Evolutionary conservation across 2,329 filamentous ascomycete species (phyloP), one percentile per base, ranked within the genome.

Genomic region (Cytospora schulzeri): DNA sequence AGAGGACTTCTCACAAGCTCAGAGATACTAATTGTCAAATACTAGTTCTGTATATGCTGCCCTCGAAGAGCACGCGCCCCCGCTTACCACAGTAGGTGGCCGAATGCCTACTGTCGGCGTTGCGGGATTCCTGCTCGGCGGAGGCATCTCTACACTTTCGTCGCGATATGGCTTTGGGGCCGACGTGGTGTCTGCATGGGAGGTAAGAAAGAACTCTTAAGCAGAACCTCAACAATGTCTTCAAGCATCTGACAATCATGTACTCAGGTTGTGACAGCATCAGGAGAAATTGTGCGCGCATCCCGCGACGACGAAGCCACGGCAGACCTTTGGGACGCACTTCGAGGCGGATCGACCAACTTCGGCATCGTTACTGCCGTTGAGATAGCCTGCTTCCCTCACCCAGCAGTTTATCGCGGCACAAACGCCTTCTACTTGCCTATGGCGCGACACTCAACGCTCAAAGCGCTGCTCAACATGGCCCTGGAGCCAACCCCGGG

Each of bases 41-140:
- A 29, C n/a, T 9, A 38, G 53, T 26, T 55, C 59, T 8, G 52
- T 62, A 4, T 62, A 62, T 28, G 28, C 59, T 28, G n/a, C 35
- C 8, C 59, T 62, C 12, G 59, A 62, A 38, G 51, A 51, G 14
- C 59, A 62, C 28, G 35, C 29, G 6, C 59, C 59, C 29, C 15
- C 26, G 11, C 22, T 61, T 4, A 57, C 53, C 24, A 57, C 54
- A 1, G 54, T 57, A 33, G 60, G 60, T 17, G 54, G 60, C n/a
- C 60, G 60, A 17, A 51, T 51, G 60, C 53, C 60, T 3, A 14
- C 22, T 14, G 60, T 62, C 1, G 60, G 60, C 29, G 60, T 15
- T 48, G 26, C 28, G 2, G 60, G 60, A 4, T 57, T 62, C 41
- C 17, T 62, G 41, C 60, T 62, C 29, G 60, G 60, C n/a, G 60